phyloP scores from a whole-genome alignment of 768 basidiomycete genomes.

The Kwoniella botswanensis region DNA sequence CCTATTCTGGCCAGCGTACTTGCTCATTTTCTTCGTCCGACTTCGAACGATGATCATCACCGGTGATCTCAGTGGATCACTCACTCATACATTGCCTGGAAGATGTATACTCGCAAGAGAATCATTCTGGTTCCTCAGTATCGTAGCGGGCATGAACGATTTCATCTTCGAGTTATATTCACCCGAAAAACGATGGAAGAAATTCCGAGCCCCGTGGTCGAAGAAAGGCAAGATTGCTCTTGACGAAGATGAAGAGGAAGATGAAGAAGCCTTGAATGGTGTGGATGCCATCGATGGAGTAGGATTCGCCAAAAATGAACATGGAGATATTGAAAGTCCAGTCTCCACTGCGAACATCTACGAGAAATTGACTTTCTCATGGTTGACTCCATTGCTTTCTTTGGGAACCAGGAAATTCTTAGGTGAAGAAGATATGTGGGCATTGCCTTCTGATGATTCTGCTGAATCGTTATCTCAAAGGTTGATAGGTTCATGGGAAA shows the following conservation, averaged over 20 bases:
- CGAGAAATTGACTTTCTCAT: constrained; percentile 75
- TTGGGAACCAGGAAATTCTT: constrained; percentile 63
- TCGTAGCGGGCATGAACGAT: constrained; percentile 56
- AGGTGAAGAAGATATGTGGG: constrained; percentile 83
- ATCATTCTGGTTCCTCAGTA: constrained; percentile 42
- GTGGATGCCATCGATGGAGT: constrained; percentile 37
- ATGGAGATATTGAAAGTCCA: constrained; percentile 67
- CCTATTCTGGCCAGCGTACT: constrained; percentile 79
- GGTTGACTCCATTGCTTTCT: constrained; percentile 70
- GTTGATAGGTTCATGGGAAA: constrained; percentile 68
- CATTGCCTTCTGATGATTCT: constrained; percentile 70
- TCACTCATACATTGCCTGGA: constrained; percentile 33
- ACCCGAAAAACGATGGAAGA: constrained; percentile 45
- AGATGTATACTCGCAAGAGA: constrained; percentile 39
- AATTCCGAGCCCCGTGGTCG: constrained; percentile 33
- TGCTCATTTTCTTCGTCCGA: constrained; percentile 64
- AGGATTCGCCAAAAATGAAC: constrained; percentile 40
- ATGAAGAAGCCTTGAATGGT: constrained; percentile 47
- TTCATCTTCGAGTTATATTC: constrained; percentile 46
- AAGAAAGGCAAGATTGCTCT: constrained; percentile 44
- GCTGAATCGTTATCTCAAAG: constrained; percentile 70
- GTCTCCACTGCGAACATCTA: constrained; percentile 77
- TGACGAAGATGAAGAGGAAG: constrained; percentile 52
- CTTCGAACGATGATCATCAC: constrained; percentile 64
- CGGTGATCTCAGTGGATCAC: constrained; percentile 47